phyloP scores from a whole-genome alignment of 352 stramenopile species.

The Globisporangium spiculum region DNA sequence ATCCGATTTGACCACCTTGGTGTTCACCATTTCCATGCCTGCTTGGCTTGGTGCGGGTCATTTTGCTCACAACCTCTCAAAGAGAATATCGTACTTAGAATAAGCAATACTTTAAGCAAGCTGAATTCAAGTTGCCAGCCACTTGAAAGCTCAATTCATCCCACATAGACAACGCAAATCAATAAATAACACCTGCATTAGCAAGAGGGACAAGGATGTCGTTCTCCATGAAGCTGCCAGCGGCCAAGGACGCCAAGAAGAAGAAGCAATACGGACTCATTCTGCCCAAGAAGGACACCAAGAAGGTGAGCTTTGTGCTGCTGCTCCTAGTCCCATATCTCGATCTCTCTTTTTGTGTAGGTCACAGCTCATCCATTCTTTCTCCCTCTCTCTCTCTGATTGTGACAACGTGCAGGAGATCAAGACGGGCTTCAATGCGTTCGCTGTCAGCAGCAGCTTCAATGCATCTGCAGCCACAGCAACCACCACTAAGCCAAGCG shows the following conservation, averaged over 20 bases:
- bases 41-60: too few species aligned
- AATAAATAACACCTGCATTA: background rate
- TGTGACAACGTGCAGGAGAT: background rate
- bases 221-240: slow-evolving; percentile 36
- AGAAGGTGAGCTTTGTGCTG: slow-evolving; percentile 4
- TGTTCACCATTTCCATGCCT: background rate
- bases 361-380: background rate
- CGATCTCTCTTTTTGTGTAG: background rate
- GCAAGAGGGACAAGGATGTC: slow-evolving; percentile 12
- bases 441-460: background rate
- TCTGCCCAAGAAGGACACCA: slow-evolving; percentile 16
- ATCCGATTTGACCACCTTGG: background rate
- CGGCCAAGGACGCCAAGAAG: slow-evolving; percentile 22
- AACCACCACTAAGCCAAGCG: background rate
- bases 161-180: background rate
- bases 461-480: background rate
- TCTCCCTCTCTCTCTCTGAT: background rate
- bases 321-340: background rate
- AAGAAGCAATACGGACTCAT: slow-evolving; percentile 27
- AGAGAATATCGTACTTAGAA: slow-evolving; percentile 10
- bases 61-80: background rate
- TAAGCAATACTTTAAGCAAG: background rate
- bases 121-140: background rate
- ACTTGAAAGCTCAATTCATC: background rate
- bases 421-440: slow-evolving; percentile 18